phyloP scores from a whole-genome alignment of 2,329 filamentous ascomycete species.

The Diaporthe sp. region DNA sequence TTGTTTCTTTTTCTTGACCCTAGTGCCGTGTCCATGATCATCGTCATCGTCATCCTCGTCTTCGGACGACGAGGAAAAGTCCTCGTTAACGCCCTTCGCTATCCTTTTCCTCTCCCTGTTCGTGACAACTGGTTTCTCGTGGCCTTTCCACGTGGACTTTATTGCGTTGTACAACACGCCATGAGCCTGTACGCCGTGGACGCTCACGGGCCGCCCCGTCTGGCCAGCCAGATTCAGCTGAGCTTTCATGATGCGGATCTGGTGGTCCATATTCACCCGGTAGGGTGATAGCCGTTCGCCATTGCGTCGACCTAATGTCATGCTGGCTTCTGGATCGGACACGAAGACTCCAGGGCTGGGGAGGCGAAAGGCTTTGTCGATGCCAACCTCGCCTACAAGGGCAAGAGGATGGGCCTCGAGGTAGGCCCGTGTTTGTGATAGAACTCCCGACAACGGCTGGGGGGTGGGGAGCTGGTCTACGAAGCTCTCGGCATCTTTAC shows the following conservation, averaged over 20 bases:
- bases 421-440: conserved; percentile 67
- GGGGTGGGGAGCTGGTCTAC: conserved; percentile 70
- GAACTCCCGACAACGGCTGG: conserved; percentile 69
- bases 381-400: conserved; percentile 82
- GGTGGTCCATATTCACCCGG: conserved; percentile 77
- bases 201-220: conserved; percentile 74
- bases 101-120: conserved; percentile 69
- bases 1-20: conserved; percentile 26
- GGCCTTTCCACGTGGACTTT: conserved; percentile 76
- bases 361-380: conserved; percentile 84
- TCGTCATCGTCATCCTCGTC: conserved; percentile 42
- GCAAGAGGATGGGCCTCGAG: conserved; percentile 73
- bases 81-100: conserved; percentile 60
- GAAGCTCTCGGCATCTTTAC: conserved; percentile 58
- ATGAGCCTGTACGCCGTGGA: conserved; percentile 84
- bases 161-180: conserved; percentile 78
- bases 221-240: conserved; percentile 81
- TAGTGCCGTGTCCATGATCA: background rate
- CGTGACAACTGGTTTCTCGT: conserved; percentile 73
- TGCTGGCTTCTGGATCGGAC: conserved; percentile 56
- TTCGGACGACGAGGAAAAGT: conserved; percentile 54
- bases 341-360: conserved; percentile 65
- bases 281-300: conserved; percentile 77
- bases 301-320: conserved; percentile 80
- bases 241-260: conserved; percentile 74